Base-by-base conservation (phyloP, 2,329 filamentous ascomycete species). In the Venturia asperata region DNA sequence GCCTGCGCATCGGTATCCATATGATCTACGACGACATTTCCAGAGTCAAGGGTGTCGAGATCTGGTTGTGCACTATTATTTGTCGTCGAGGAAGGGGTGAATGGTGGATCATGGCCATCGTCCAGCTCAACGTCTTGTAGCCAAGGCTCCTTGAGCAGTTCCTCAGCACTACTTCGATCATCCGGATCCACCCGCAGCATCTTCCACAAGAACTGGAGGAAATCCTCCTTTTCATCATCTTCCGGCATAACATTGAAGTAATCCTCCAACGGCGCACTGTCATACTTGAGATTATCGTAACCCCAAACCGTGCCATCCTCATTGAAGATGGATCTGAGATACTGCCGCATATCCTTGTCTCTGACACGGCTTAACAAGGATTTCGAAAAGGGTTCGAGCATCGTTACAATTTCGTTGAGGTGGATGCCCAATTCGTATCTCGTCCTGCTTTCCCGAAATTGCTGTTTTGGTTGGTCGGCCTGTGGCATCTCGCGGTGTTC, bases 111-210 rank as follows among this genome's bases (percentile, higher is more conserved):
- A n/a, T 45, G 3, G 15, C 15, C 42, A 19, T 3, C 17, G 21
- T 49, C 47, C n/a, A 27, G 47, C n/a, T 15, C 9, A 13, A 49
- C 52, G n/a, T 56, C 52, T 13, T 17, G 58, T 61, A 61, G 21
- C 58, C 58, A 61, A 24, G 58, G 58, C 15, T 61, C 58, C 10
- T 6, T 34, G 19, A 43, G 58, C 34, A 42, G 5, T 21, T 43
- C 58, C 13, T n/a, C 42, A n/a, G 58, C 58, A 61, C 9, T 24
- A 10, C 24, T 43, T 21, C 58, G 27, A 37, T 61, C 42, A 10
- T 45, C 15, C 11, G 58, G 42, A 41, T 61, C 21, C 10, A 61
- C 30, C 7, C 58, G 37, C 58, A 61, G 42, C 58, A 43, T 61
- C n/a, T 34, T 15, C 24, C 42, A 24, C 9, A 61, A 19, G 5